Conservation (phyloP, 305 asterid species). For the Fraxinus velutina region DNA sequence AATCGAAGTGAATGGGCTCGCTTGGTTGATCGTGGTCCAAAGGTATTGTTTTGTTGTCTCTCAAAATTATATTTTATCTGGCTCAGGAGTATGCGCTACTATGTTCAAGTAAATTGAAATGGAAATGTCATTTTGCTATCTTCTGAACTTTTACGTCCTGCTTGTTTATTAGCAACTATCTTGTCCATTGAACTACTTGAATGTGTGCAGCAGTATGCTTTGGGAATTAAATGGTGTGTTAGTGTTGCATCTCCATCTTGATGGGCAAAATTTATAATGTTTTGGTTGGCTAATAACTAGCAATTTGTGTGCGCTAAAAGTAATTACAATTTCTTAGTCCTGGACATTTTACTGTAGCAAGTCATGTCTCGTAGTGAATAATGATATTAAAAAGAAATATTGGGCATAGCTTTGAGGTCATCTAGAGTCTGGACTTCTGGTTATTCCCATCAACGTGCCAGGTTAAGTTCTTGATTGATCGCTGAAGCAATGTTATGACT, state of each 20-base stretch:
- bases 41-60: slow-evolving; percentile 40
- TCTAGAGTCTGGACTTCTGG: neutral
- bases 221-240: neutral
- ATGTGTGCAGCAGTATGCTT: neutral
- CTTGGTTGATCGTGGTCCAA: slow-evolving; percentile 94
- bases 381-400: neutral
- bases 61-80: neutral
- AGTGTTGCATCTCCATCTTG: neutral
- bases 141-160: neutral
- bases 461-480: neutral
- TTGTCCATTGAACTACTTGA: neutral
- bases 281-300: neutral
- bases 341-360: neutral
- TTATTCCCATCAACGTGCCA: neutral
- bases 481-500: neutral
- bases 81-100: neutral
- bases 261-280: neutral
- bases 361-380: neutral
- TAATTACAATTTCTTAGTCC: neutral
- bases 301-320: neutral
- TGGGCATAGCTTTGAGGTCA: neutral
- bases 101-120: neutral
- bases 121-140: neutral
- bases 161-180: neutral
- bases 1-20: slow-evolving; percentile 96